A percentile compares a stretch with the other conserved stretches of the same genome.
These are phyloP conservation scores for Xylariaceae sp. DNA, from an alignment of 2,329 filamentous ascomycete species.

Conservation along the genomic window DNA sequence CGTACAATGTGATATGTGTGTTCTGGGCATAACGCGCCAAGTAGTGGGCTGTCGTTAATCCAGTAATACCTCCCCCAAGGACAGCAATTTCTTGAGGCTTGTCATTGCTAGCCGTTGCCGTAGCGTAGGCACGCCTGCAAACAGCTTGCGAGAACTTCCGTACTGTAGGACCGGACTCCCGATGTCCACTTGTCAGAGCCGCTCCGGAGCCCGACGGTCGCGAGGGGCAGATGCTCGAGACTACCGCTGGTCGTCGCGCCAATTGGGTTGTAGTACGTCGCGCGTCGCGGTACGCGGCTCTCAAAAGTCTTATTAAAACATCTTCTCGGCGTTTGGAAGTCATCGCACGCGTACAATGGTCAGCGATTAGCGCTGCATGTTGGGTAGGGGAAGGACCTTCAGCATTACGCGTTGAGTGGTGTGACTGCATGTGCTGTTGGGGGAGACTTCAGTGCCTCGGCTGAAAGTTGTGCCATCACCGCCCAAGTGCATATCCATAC, in stretches of 20 bases:
- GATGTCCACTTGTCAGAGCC: slow-evolving; percentile 12
- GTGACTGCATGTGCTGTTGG: background rate
- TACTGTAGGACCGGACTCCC: background rate
- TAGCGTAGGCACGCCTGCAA: slow-evolving; percentile 25
- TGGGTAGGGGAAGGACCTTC: slow-evolving; percentile 1
- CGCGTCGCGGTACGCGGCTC: slow-evolving; percentile 30
- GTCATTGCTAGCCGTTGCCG: slow-evolving; percentile 6
- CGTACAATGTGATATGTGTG: slow-evolving; percentile 79
- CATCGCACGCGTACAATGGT: slow-evolving; percentile 30
- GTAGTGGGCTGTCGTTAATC: slow-evolving; percentile 77
- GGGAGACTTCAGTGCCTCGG: no score
- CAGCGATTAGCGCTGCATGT: slow-evolving; percentile 21
- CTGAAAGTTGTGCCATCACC: background rate
- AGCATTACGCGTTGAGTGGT: slow-evolving; percentile 6
- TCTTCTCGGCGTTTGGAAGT: slow-evolving; percentile 32
- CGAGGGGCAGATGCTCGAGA: slow-evolving; percentile 16
- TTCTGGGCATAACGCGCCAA: slow-evolving; percentile 67
- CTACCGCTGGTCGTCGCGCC: slow-evolving; percentile 11
- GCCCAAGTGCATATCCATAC: background rate
- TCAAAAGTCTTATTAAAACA: slow-evolving; percentile 32
- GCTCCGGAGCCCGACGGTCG: slow-evolving; percentile 26
- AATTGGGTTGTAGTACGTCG: slow-evolving; percentile 21
- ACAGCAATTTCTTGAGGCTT: slow-evolving; percentile 59
- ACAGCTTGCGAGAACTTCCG: background rate
- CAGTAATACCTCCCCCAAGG: slow-evolving; percentile 81